Conservation (phyloP, 306 rosid genomes). For the Lathyrus oleraceus region DNA sequence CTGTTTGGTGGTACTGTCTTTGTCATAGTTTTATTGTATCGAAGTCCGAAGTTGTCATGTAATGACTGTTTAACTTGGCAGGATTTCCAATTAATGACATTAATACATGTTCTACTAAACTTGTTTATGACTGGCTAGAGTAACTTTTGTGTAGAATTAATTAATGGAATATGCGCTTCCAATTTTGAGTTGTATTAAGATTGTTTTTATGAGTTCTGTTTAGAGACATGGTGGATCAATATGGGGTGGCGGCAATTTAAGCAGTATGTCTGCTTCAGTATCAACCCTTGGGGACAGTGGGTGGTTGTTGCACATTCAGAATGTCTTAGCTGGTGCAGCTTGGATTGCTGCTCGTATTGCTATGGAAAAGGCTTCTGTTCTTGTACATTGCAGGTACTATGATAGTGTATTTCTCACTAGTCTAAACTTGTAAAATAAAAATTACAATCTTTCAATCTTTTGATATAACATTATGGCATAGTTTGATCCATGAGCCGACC, state of each 20-base stretch:
- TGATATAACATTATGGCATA: no score
- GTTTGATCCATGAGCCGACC: no score
- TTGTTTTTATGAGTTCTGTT: conserved; percentile 34
- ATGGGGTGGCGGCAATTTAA: conserved; percentile 99
- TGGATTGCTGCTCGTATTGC: conserved; percentile 98
- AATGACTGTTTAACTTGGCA: conserved; percentile 7
- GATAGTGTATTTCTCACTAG: conserved; percentile 19
- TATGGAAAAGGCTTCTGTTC: conserved; percentile 90
- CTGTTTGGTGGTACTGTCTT: conserved; percentile 20
- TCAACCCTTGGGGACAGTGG: conserved; percentile 96
- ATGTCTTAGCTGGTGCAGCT: conserved; percentile 91
- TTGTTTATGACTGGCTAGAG: conserved; percentile 26
- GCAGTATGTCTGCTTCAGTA: conserved; percentile 98
- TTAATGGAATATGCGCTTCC: background rate
- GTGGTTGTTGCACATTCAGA: conserved; percentile 88
- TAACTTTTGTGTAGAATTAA: conserved; percentile 10
- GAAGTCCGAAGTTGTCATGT: background rate
- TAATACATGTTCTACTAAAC: conserved; percentile 27
- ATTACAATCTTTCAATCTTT: conserved; percentile 2
- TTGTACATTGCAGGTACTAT: conserved; percentile 95
- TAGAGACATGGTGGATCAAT: conserved; percentile 97
- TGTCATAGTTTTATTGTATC: conserved; percentile 14
- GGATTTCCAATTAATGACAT: conserved; percentile 15
- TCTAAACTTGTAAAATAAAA: background rate
- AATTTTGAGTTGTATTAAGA: conserved; percentile 29